Evolutionary conservation across 1,284 basidiomycete genomes (phyloP).

Genomic region (Heterobasidion occidentale): DNA sequence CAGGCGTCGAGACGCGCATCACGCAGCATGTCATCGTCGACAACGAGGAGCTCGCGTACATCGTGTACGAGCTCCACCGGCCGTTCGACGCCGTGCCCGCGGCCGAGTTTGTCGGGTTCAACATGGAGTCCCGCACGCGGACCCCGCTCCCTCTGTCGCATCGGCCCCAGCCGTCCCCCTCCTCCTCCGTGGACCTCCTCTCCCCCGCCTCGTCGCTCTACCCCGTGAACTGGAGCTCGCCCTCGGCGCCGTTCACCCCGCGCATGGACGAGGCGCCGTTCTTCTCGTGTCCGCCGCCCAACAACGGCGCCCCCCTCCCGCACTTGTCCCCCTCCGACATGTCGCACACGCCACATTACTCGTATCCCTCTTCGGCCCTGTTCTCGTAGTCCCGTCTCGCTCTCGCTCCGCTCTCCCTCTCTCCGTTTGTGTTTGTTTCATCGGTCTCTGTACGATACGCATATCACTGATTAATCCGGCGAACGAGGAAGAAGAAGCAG

Average conservation of each 20-base stretch:
- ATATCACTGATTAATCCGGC: neutral
- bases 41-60: slow-evolving; percentile 47
- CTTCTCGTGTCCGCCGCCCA: neutral
- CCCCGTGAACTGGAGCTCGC: neutral
- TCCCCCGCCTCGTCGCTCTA: neutral
- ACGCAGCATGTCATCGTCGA: slow-evolving; percentile 64
- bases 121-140: slow-evolving; percentile 27
- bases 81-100: slow-evolving; percentile 39
- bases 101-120: slow-evolving; percentile 48
- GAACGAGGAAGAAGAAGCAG: too few species aligned
- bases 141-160: slow-evolving; percentile 16
- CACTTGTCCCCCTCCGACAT: neutral
- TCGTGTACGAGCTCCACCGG: slow-evolving; percentile 62
- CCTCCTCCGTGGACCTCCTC: slow-evolving; percentile 1
- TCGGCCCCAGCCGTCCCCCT: slow-evolving; percentile 9
- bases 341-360: neutral
- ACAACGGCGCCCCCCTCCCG: neutral
- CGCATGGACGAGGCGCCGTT: neutral
- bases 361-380: slow-evolving; percentile 10
- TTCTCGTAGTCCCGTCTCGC: slow-evolving; percentile 8
- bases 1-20: slow-evolving; percentile 44
- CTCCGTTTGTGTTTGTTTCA: neutral
- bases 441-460: neutral
- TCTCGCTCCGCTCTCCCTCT: neutral
- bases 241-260: neutral